Evolutionary conservation across 345 rosid species (phyloP).

Genomic region (Nasturtium officinale): DNA sequence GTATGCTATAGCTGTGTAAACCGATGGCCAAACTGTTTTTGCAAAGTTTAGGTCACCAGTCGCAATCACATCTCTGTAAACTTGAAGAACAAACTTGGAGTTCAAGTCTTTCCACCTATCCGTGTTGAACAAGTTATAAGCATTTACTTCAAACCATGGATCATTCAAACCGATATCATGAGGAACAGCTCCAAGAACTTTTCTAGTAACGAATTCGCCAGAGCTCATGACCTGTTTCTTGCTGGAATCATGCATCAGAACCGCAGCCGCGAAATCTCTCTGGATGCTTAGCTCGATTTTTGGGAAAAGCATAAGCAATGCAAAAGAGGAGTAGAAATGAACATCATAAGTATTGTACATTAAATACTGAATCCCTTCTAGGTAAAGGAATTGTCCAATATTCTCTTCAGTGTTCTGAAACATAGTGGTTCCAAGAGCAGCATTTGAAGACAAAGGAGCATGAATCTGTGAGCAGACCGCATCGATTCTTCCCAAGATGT

Average conservation of each 20-base stretch:
- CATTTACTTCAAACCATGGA: slow-evolving; percentile 75
- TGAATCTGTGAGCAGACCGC: slow-evolving; percentile 63
- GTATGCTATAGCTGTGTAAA: slow-evolving; percentile 68
- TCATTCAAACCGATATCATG: slow-evolving; percentile 73
- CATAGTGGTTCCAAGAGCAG: slow-evolving; percentile 71
- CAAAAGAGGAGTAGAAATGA: slow-evolving; percentile 81
- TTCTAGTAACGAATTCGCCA: slow-evolving; percentile 57
- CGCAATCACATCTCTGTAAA: slow-evolving; percentile 65
- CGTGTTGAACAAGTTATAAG: slow-evolving; percentile 64
- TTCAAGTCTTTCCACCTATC: slow-evolving; percentile 84
- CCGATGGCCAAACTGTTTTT: slow-evolving; percentile 70
- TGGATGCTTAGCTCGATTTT: slow-evolving; percentile 77
- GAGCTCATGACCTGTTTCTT: slow-evolving; percentile 58
- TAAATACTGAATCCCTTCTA: slow-evolving; percentile 72
- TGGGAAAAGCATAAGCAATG: slow-evolving; percentile 73
- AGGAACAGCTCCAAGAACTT: slow-evolving; percentile 69
- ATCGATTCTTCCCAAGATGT: slow-evolving; percentile 74
- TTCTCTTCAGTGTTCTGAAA: slow-evolving; percentile 71
- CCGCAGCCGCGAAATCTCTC: slow-evolving; percentile 75
- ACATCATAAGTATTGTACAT: slow-evolving; percentile 84
- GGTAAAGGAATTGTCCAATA: slow-evolving; percentile 82
- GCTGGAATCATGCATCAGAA: slow-evolving; percentile 69
- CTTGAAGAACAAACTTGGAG: slow-evolving; percentile 75
- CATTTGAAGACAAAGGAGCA: slow-evolving; percentile 52
- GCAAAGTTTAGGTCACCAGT: slow-evolving; percentile 70